Base-by-base conservation (phyloP, 2,329 filamentous ascomycete genomes). In the Xylariaceae sp. region DNA sequence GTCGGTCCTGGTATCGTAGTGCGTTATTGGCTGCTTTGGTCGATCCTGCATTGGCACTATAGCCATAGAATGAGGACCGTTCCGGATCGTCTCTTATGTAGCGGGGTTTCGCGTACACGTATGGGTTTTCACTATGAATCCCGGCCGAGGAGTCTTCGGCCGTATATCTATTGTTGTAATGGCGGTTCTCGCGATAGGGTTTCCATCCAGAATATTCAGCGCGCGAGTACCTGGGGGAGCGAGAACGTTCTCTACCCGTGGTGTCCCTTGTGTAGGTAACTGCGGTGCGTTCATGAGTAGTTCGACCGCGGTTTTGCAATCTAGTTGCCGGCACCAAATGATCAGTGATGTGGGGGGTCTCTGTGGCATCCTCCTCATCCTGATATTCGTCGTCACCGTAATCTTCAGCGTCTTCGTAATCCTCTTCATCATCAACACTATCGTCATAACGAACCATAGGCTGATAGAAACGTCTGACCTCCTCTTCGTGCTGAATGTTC, bases 1-100 rank as follows among this genome's bases (percentile, higher is more conserved):
- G 26, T 1, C 53, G 53, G 37, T 60, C 54, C 28, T 61, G 58
- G 34, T 58, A 61, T 29, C 55, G 37, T 6, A 61, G 17, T 16
- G 17, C 23, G 6, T 23, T 23, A 6, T 53, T 21, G 6, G 11
- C 28, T 41, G 34, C n/a, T 8, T 16, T 12, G 23, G 3, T 9
- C 11, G 7, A 17, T 7, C 9, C 36, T 9, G 16, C 14, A 12
- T 6, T 28, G 9, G 2, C 8, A 11, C 16, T 16, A 7, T 21
- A 55, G 19, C 54, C 49, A 14, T 61, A 61, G 31, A 61, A 61
- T 2, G 29, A 50, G 16, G 33, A 7, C n/a, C 11, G 14, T 33
- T 60, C 53, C 2, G 53, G 53, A 9, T 49, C 26, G 6, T 57
- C 48, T 26, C 49, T 60, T 21, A 56, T 45, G n/a, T 57, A 57